Evolutionary conservation across 441 rosid genomes (phyloP).

Genomic region (Pelargonium australe): DNA sequence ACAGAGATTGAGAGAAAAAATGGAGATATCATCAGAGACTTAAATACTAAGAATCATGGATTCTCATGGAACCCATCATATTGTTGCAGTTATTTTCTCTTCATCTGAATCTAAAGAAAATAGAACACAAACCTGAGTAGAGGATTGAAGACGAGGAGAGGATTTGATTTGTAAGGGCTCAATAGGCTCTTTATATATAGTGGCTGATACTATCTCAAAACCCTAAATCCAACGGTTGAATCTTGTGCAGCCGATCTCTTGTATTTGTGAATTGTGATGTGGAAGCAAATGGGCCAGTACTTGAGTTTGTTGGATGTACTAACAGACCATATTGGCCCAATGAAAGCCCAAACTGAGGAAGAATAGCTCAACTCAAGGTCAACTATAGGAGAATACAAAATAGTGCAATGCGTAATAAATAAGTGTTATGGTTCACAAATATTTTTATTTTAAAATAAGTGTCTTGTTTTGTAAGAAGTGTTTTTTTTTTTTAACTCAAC

Average conservation of each 20-base stretch:
- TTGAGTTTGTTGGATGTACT: background rate
- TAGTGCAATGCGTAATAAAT: too few species aligned
- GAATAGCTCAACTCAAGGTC: too few species aligned
- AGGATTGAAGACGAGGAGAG: background rate
- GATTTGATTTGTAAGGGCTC: too few species aligned
- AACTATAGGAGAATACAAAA: too few species aligned
- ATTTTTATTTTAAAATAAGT: too few species aligned
- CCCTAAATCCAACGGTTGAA: background rate
- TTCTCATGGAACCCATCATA: conserved; percentile 16
- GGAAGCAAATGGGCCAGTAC: background rate
- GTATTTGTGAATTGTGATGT: too few species aligned
- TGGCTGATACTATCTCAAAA: background rate
- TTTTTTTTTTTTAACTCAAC: too few species aligned
- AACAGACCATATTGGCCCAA: background rate
- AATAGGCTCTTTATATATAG: background rate
- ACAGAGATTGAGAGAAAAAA: background rate
- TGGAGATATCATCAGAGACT: conserved; percentile 25
- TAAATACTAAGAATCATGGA: conserved; percentile 27
- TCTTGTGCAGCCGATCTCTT: background rate
- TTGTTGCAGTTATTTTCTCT: conserved; percentile 28
- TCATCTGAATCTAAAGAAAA: conserved; percentile 9
- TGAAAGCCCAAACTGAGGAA: background rate
- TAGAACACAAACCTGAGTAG: background rate
- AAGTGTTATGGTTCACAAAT: too few species aligned
- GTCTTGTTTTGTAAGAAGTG: too few species aligned